These are phyloP conservation scores for Euphorbia pulcherrima DNA, from an alignment of 345 rosid genomes.

Conservation along the genomic window DNA sequence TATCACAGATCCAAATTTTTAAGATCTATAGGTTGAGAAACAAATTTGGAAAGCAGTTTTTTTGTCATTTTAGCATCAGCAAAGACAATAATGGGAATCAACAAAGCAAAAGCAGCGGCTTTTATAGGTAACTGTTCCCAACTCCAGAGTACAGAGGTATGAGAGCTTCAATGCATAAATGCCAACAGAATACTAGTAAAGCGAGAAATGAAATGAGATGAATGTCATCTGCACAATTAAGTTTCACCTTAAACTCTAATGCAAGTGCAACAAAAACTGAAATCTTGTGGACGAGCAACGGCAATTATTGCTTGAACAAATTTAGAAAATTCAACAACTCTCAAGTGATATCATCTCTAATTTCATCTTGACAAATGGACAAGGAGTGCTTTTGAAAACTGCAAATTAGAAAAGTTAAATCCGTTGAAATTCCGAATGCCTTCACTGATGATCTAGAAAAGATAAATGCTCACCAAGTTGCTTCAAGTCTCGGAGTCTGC, in stretches of 20 bases:
- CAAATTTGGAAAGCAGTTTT: not conserved
- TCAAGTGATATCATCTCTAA: not conserved
- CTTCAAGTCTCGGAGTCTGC: conserved; percentile 35
- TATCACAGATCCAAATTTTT: not conserved
- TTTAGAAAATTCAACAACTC: not conserved
- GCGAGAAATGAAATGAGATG: not conserved
- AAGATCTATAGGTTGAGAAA: not conserved
- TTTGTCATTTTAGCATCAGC: not conserved
- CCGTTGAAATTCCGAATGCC: not conserved
- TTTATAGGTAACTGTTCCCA: not conserved
- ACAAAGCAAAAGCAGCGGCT: not conserved
- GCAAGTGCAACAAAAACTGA: not conserved
- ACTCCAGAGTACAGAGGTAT: not conserved
- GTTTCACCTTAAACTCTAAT: not conserved
- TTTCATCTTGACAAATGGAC: conserved; percentile 3
- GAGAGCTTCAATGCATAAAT: not conserved
- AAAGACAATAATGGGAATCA: not conserved
- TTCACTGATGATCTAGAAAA: not conserved
- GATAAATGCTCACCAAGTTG: conserved; percentile 25
- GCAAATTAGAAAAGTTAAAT: not conserved
- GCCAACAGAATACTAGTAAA: not conserved
- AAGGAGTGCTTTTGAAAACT: not conserved
- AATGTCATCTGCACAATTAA: not conserved
- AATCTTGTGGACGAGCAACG: not conserved
- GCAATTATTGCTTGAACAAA: not conserved